phyloP scores from a whole-genome alignment of 2,329 filamentous ascomycete species.

The Talaromyces sp. region DNA sequence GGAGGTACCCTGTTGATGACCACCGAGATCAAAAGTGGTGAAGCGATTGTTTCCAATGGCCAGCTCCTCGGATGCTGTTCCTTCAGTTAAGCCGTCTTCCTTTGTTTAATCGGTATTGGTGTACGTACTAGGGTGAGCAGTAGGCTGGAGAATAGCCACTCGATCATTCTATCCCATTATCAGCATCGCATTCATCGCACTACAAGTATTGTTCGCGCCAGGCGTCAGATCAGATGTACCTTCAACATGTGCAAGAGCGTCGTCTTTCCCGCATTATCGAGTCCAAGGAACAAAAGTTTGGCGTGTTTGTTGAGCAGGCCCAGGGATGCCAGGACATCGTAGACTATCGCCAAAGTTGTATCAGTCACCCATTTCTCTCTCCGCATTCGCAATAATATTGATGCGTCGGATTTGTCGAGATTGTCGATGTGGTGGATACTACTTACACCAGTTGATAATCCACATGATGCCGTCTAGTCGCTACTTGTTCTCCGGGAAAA shows the following conservation, averaged over 20 bases:
- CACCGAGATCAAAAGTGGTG: conserved; percentile 89
- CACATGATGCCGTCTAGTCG: conserved; percentile 61
- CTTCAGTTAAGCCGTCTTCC: not conserved
- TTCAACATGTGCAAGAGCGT: conserved; percentile 94
- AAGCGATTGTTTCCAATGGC: conserved; percentile 91
- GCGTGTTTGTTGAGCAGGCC: conserved; percentile 93
- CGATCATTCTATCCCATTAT: conserved; percentile 69
- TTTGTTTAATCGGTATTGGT: conserved; percentile 10
- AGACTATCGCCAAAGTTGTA: conserved; percentile 55
- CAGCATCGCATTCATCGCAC: not conserved
- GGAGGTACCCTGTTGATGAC: conserved; percentile 78
- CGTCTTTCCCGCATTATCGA: conserved; percentile 94
- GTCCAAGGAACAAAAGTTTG: conserved; percentile 88
- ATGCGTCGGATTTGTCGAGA: not conserved
- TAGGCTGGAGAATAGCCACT: conserved; percentile 85
- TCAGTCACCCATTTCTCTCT: not conserved
- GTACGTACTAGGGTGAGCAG: conserved; percentile 78
- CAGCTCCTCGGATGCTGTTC: conserved; percentile 79
- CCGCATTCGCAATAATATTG: not conserved
- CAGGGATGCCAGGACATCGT: conserved; percentile 81
- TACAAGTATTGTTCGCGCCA: too few species aligned
- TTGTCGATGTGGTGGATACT: not conserved
- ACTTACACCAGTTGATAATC: conserved; percentile 92
- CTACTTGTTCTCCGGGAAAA: not conserved
- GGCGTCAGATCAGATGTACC: conserved; percentile 48